Evolutionary conservation across 345 rosid species (phyloP), one percentile per base, ranked within the genome.

Genomic region (Populus ilicifolia): DNA sequence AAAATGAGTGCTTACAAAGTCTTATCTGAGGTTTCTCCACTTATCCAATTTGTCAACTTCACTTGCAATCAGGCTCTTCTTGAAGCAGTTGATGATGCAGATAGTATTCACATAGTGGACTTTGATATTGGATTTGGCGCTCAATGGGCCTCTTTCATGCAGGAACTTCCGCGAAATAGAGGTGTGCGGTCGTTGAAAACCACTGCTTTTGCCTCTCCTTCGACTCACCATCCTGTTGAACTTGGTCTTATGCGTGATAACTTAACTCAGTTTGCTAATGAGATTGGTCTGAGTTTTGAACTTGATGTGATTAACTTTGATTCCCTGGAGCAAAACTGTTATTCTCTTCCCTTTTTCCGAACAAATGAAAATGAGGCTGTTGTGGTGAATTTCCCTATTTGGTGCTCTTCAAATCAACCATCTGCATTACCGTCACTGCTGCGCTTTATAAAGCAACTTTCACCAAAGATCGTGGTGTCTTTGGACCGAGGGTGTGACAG

Each of bases 401-500:
- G 89, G 89, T 82, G 81, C 35, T 82, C 74, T 50, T 81, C 86
- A 3, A 72, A 65, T 73, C 83, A 83, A 66, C 89, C 88, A 8
- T 44, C 86, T 41, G 80, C 82, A 44, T 68, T 86, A 5, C 93
- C 98, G 2, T 46, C 83, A 23, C 81, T 88, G 78, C 89, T 94
- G 72, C 90, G 90, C 46, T 89, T 89, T 78, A 80, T 94, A 46
- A 91, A 93, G 86, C 92, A 91, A 64, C 85, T 94, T 36, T 86
- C 92, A 5, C 99, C 99, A 5, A 91, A 84, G 80, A 87, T 93
- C 75, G 86, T 93, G 69, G 96, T 94, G 69, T 91, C 91, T 44
- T 85, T 90, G 81, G 99, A 94, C 74, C 80, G 89, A 78, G 97
- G 97, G 20, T 91, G 94, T 67, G 97, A 94, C 67, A 83, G 98